Base-by-base conservation (phyloP, 768 basidiomycete genomes). In the Tylopilus plumbeoviolaceoides region DNA sequence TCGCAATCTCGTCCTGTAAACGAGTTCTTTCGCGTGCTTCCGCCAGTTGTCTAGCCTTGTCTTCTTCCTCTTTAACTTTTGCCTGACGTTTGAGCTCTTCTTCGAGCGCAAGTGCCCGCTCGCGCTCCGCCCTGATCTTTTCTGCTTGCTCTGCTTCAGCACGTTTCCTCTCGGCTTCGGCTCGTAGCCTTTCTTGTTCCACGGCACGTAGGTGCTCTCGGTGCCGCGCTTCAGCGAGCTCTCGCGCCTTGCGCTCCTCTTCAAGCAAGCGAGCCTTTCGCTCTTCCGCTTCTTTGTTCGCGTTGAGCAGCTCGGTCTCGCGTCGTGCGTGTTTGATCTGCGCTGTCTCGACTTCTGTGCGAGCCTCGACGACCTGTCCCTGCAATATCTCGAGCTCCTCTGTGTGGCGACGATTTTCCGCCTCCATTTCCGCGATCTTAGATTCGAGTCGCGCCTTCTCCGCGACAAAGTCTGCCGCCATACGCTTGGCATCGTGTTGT, bases 391-490 rank as follows among this genome's bases (percentile, higher is more conserved):
- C 54, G 44, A 69, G 55, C 51, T 59, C 58, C 21, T 54, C 39
- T 9, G 57, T 20, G 7, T 38, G 54, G 14, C 48, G 59, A 36
- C 45, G 56, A 43, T 60, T 63, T 17, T 69, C 61, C 4, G 40
- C 33, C 47, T 69, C 68, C 68, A 69, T 69, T 46, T 53, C 43
- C 6, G 48, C 50, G 20, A 69, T 65, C 57, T 5, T 52, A 15
- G 65, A 65, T 50, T 69, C 63, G 3, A 70, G 70, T 33, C 70
- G 59, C 28, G 55, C 54, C 48, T 72, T 73, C 57, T 78, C 74
- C 25, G 68, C 65, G 43, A 57, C 47, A 53, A 74, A 78, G 27
- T 72, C 68, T 12, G 72, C 64, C 0, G 67, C 73, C 59, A 79
- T 67, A n/a, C 67, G 72, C 41, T 68, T 58, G 2, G 77, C 65